These are phyloP conservation scores for Ophiostoma sp. DNA, from an alignment of 2,329 filamentous ascomycete species.

Conservation along the genomic window DNA sequence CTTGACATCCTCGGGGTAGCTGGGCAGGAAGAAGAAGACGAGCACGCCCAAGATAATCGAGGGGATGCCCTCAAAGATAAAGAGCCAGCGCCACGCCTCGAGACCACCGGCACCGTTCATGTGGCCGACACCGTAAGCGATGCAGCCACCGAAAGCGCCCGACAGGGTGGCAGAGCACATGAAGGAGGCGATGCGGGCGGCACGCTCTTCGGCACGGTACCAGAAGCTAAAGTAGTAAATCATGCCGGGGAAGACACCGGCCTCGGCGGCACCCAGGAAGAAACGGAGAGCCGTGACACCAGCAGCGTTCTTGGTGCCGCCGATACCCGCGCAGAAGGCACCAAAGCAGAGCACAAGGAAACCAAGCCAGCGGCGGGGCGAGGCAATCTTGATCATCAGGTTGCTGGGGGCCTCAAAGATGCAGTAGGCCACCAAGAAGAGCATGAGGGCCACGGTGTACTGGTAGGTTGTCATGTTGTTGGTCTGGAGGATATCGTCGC, in stretches of 20 bases:
- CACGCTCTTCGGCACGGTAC: conserved; percentile 70
- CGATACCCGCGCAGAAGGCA: conserved; percentile 65
- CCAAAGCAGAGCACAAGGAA: conserved; percentile 69
- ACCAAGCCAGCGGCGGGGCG: conserved; percentile 63
- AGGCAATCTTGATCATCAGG: conserved; percentile 63
- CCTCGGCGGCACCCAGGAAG: conserved; percentile 64
- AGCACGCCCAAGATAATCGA: conserved; percentile 12
- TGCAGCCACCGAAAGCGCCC: conserved; percentile 64
- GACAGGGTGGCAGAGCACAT: conserved; percentile 70
- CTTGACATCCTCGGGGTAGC: conserved; percentile 64
- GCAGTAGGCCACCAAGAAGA: conserved; percentile 62
- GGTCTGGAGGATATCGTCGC: conserved; percentile 62
- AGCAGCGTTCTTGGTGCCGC: conserved; percentile 61
- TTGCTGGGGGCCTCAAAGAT: conserved; percentile 67
- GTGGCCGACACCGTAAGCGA: conserved; percentile 70
- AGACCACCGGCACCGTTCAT: conserved; percentile 65
- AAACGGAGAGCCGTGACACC: conserved; percentile 66
- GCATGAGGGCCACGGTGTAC: conserved; percentile 59
- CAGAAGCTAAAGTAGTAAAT: conserved; percentile 69
- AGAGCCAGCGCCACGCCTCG: conserved; percentile 71
- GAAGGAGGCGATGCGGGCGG: conserved; percentile 68
- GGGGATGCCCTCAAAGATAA: conserved; percentile 36
- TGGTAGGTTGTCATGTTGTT: conserved; percentile 62
- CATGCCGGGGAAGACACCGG: conserved; percentile 43
- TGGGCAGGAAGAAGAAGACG: conserved; percentile 56